A percentile compares a stretch with the other conserved stretches of the same genome.
These are phyloP conservation scores for Umbelopsis vinacea DNA, from an alignment of 192 early-diverging fungal species.

Conservation along the genomic window DNA sequence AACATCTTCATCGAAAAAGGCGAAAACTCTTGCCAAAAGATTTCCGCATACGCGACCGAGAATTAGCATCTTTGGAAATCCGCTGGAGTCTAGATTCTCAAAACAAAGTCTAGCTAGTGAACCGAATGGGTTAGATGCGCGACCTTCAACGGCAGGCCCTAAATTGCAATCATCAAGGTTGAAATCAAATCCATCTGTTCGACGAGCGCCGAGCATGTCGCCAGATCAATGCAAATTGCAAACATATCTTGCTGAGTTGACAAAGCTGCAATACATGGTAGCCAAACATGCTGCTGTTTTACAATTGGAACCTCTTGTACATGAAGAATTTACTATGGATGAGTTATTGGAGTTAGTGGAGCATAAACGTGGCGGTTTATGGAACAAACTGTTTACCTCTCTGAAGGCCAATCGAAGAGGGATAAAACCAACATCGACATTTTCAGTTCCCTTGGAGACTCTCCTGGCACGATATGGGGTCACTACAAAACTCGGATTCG, in stretches of 20 bases:
- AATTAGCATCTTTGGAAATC: constrained; percentile 8
- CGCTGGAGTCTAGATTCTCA: not conserved
- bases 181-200: not conserved
- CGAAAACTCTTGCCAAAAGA: not conserved
- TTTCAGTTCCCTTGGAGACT: constrained; percentile 8
- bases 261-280: constrained; percentile 78
- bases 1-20: not conserved
- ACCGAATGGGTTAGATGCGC: not conserved
- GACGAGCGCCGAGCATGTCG: not conserved
- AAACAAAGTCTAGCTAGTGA: not conserved
- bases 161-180: not conserved
- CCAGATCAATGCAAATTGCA: constrained; percentile 2
- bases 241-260: constrained; percentile 66
- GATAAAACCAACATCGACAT: not conserved
- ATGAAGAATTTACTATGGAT: constrained; percentile 67
- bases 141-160: not conserved
- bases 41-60: not conserved
- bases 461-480: not conserved
- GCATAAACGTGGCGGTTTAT: constrained; percentile 62
- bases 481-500: not conserved
- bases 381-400: constrained; percentile 13
- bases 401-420: constrained; percentile 4
- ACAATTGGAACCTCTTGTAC: constrained; percentile 72
- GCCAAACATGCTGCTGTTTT: constrained; percentile 85
- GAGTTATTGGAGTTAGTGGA: constrained; percentile 82